Evolutionary conservation across 2,329 filamentous ascomycete species (phyloP).

Genomic region (Cadophora malorum): DNA sequence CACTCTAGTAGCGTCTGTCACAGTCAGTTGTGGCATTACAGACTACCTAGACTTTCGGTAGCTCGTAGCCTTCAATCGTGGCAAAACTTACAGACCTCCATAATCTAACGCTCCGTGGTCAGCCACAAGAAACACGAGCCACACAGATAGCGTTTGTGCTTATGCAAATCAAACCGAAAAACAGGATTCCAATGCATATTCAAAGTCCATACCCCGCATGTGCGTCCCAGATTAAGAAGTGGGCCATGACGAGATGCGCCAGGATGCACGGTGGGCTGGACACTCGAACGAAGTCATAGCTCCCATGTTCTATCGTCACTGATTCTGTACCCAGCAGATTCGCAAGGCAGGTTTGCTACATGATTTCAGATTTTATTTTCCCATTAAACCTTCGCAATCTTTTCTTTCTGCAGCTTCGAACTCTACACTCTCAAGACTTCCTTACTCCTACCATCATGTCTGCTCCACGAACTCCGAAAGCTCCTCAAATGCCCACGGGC

Average conservation of each 20-base stretch:
- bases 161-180: conserved; percentile 1
- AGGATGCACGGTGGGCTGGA: neutral
- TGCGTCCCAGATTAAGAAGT: neutral
- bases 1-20: neutral
- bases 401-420: conserved; percentile 21
- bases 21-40: neutral
- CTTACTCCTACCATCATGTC: conserved; percentile 29
- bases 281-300: conserved; percentile 9
- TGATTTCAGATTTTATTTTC: neutral
- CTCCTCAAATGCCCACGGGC: conserved; percentile 26
- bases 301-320: neutral
- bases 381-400: conserved; percentile 15
- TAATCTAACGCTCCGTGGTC: neutral
- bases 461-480: conserved; percentile 34
- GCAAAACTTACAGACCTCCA: neutral
- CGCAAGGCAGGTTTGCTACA: neutral
- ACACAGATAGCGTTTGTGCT: neutral
- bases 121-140: conserved; percentile 11
- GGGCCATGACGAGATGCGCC: conserved; percentile 14
- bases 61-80: neutral
- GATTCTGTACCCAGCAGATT: neutral
- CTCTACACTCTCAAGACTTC: conserved; percentile 23
- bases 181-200: conserved; percentile 12
- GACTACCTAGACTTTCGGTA: neutral
- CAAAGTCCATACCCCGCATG: neutral